Conservation (phyloP, 768 basidiomycete species). For the Tulasnella sp. region DNA sequence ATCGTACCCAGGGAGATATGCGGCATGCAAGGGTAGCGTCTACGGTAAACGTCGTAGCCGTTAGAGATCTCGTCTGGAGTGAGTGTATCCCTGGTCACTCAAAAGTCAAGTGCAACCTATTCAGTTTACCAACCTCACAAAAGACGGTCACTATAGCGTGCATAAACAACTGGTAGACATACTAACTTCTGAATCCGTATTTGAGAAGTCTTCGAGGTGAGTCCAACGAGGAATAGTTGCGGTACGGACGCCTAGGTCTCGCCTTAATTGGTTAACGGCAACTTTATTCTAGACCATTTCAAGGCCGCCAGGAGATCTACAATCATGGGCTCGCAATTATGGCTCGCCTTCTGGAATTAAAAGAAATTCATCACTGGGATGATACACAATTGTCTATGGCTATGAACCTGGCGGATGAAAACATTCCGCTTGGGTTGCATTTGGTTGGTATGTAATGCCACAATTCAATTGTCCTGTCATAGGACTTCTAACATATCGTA, state of each 20-base stretch:
- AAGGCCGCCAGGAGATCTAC: conserved; percentile 48
- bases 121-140: background rate
- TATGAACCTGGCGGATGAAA: conserved; percentile 41
- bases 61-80: conserved; percentile 46
- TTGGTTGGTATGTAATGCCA: conserved; percentile 28
- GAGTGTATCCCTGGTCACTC: conserved; percentile 20
- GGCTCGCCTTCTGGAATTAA: conserved; percentile 50
- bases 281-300: conserved; percentile 37
- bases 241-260: too few species aligned
- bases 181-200: conserved; percentile 44
- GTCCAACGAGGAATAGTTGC: background rate
- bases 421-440: conserved; percentile 39
- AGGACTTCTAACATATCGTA: too few species aligned
- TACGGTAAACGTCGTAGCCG: conserved; percentile 34
- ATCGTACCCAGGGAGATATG: too few species aligned
- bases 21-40: conserved; percentile 26
- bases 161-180: conserved; percentile 36
- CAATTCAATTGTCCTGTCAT: background rate
- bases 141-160: background rate
- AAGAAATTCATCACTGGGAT: conserved; percentile 44
- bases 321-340: conserved; percentile 43
- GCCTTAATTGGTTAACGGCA: too few species aligned
- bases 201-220: conserved; percentile 50
- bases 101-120: background rate
- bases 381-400: conserved; percentile 39